Evolutionary conservation across 2,329 filamentous ascomycete species (phyloP).

Genomic region (Colletotrichum phormii): DNA sequence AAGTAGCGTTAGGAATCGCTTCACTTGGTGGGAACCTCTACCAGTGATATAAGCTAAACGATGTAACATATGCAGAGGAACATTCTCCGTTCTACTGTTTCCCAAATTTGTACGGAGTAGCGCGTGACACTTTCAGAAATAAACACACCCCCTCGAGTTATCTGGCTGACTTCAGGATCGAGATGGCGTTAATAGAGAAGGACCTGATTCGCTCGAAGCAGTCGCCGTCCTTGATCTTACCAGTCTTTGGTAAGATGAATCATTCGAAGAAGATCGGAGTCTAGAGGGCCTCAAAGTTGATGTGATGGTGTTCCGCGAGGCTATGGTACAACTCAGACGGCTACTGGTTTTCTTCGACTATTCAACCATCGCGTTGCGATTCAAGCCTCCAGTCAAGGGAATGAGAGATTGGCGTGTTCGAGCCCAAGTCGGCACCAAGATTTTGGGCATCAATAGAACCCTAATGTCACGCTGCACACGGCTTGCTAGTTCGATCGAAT

Average conservation of each 20-base stretch:
- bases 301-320: not conserved
- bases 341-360: not conserved
- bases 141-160: not conserved
- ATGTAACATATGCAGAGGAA: too few relatives aligned
- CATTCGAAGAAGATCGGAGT: not conserved
- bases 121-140: not conserved
- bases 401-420: not conserved
- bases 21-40: too few relatives aligned
- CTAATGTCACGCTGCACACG: not conserved
- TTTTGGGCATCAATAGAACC: not conserved
- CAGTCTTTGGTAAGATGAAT: not conserved
- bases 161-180: not conserved
- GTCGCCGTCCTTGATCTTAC: not conserved
- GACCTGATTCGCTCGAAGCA: not conserved
- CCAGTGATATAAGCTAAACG: too few relatives aligned
- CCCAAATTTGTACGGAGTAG: not conserved
- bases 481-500: not conserved
- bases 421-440: not conserved
- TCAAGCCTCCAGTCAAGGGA: not conserved
- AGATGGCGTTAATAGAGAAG: not conserved
- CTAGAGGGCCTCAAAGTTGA: not conserved
- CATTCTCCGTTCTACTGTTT: too few relatives aligned
- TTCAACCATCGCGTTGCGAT: not conserved
- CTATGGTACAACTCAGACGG: not conserved
- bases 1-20: too few relatives aligned